Percentiles rank a stretch among this genome's conserved stretches.
Evolutionary conservation across 192 early-diverging fungal species (phyloP).

Genomic region (Jimgerdemannia flammicorona): DNA sequence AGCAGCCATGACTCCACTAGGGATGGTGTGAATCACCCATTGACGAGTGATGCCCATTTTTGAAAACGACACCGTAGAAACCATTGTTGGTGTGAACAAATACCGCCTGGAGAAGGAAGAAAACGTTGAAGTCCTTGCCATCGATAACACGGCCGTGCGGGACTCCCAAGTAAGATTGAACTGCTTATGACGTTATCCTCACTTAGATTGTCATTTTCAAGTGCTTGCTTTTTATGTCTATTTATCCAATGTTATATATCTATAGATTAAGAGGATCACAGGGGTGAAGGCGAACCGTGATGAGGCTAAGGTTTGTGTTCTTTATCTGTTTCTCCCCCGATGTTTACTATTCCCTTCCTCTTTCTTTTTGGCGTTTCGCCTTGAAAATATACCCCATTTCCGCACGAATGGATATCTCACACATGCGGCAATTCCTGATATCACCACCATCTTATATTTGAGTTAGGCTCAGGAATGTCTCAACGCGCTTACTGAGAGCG

Average conservation of each 20-base stretch:
- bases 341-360: neutral
- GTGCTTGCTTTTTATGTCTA: neutral
- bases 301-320: constrained; percentile 28
- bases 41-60: neutral
- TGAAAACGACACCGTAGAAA: constrained; percentile 41
- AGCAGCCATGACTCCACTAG: neutral
- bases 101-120: constrained; percentile 68
- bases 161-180: constrained; percentile 28
- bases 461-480: constrained; percentile 47
- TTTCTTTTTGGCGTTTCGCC: neutral
- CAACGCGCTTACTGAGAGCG: constrained; percentile 64
- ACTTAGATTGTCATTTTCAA: no score
- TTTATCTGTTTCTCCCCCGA: no score
- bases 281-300: constrained; percentile 54
- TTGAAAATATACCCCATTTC: neutral
- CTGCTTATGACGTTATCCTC: no score
- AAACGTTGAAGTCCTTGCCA: constrained; percentile 66
- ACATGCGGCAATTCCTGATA: no score
- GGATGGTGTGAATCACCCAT: neutral
- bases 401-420: neutral
- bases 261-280: constrained; percentile 62
- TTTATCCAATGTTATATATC: neutral
- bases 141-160: constrained; percentile 79
- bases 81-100: constrained; percentile 91
- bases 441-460: neutral